Conservation (phyloP, 495 filamentous ascomycete species). For the Evansstolkia leycettana region DNA sequence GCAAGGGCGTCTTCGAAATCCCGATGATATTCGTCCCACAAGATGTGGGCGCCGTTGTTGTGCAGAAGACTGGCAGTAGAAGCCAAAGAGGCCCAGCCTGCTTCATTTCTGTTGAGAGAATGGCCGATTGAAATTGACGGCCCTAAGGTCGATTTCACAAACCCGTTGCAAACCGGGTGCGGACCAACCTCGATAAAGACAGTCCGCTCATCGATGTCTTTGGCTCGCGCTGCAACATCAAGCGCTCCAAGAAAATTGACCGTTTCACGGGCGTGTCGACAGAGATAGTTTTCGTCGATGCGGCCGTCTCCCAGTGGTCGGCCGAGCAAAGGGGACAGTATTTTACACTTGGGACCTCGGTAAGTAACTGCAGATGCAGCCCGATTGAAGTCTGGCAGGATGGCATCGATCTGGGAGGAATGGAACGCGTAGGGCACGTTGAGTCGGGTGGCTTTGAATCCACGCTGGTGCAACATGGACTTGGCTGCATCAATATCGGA, state of each 20-base stretch:
- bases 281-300: slow-evolving; percentile 18
- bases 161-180: slow-evolving; percentile 19
- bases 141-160: slow-evolving; percentile 10
- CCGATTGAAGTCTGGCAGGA: slow-evolving; percentile 32
- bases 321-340: slow-evolving; percentile 20
- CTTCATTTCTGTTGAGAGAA: slow-evolving; percentile 24
- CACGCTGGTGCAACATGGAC: slow-evolving; percentile 5
- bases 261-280: slow-evolving; percentile 13
- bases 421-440: slow-evolving; percentile 44
- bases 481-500: slow-evolving; percentile 25
- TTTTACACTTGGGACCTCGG: slow-evolving; percentile 11
- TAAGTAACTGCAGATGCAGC: slow-evolving; percentile 23
- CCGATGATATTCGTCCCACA: slow-evolving; percentile 57
- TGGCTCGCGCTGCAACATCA: slow-evolving; percentile 5
- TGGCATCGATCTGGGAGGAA: slow-evolving; percentile 37
- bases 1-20: slow-evolving; percentile 39
- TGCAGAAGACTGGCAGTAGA: slow-evolving; percentile 41
- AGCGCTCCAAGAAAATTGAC: slow-evolving; percentile 22
- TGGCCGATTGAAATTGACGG: slow-evolving; percentile 28
- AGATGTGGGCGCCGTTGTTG: slow-evolving; percentile 39
- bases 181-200: slow-evolving; percentile 30
- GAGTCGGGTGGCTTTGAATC: slow-evolving; percentile 19
- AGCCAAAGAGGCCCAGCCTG: slow-evolving; percentile 43
- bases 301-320: slow-evolving; percentile 3
- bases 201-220: slow-evolving; percentile 11